These are phyloP conservation scores for Coemansia sp. DNA, from an alignment of 192 early-diverging fungal genomes.

Conservation along the genomic window DNA sequence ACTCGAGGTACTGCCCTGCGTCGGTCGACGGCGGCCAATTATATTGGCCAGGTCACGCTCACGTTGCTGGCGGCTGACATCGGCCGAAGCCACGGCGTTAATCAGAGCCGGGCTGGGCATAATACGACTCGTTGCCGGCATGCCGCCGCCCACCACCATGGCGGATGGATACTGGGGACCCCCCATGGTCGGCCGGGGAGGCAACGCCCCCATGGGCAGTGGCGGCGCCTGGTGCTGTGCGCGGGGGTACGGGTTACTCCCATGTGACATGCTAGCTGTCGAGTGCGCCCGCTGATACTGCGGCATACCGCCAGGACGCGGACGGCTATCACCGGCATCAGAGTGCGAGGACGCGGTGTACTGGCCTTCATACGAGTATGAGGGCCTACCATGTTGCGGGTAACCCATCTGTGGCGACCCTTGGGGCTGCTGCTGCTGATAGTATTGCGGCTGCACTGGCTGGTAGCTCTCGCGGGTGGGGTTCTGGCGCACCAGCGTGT, in stretches of 20 bases:
- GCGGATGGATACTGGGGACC: slow-evolving; percentile 31
- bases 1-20: slow-evolving; percentile 22
- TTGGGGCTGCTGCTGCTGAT: background rate
- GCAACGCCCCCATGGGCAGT: background rate
- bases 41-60: slow-evolving; percentile 43
- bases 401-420: background rate
- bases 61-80: slow-evolving; percentile 35
- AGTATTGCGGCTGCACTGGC: background rate
- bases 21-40: slow-evolving; percentile 36
- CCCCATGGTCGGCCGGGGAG: slow-evolving; percentile 4
- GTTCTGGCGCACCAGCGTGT: too few species aligned
- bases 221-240: slow-evolving; percentile 4
- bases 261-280: background rate
- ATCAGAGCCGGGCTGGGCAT: slow-evolving; percentile 33
- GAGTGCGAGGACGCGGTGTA: slow-evolving; percentile 26
- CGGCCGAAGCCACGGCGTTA: slow-evolving; percentile 30
- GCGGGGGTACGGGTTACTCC: slow-evolving; percentile 1
- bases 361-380: slow-evolving; percentile 9
- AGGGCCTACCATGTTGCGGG: slow-evolving; percentile 7
- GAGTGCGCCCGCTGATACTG: slow-evolving; percentile 26
- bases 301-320: slow-evolving; percentile 3
- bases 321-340: slow-evolving; percentile 10
- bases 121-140: slow-evolving; percentile 31
- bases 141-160: slow-evolving; percentile 48
- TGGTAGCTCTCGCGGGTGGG: slow-evolving; percentile 4